These are phyloP conservation scores for Cryptosporidium sp. DNA, from an alignment of 169 alveolate genomes.

Conservation along the genomic window DNA sequence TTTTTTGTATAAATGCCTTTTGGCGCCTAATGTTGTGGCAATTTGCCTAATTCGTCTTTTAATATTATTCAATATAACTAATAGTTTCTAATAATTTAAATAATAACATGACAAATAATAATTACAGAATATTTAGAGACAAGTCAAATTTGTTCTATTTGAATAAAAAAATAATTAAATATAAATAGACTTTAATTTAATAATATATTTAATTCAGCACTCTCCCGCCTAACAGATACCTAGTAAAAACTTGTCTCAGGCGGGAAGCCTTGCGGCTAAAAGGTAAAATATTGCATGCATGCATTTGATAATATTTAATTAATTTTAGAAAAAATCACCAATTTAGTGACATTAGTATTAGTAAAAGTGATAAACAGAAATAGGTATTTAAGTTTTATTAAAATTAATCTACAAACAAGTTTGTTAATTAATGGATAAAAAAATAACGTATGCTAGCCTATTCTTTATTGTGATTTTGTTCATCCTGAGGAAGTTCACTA, in stretches of 20 bases:
- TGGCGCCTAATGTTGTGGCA: not conserved
- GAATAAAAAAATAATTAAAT: not conserved
- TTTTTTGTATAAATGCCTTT: not conserved
- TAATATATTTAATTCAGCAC: too few species aligned
- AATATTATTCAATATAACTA: not conserved
- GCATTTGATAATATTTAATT: too few species aligned
- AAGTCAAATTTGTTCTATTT: not conserved
- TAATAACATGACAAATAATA: not conserved
- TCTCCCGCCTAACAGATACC: not conserved
- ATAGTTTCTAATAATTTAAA: not conserved
- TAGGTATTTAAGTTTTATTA: not conserved
- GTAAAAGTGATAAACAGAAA: not conserved
- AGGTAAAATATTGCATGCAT: not conserved
- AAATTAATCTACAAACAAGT: not conserved
- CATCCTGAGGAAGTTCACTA: constrained; percentile 53
- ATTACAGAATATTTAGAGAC: not conserved
- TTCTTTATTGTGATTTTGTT: constrained; percentile 21
- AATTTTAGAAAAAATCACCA: too few species aligned
- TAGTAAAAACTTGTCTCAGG: constrained; percentile 2
- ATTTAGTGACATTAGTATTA: too few species aligned
- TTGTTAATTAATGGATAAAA: not conserved
- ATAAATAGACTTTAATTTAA: too few species aligned
- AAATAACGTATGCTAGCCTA: not conserved
- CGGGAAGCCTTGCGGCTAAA: not conserved
- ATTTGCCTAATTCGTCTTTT: constrained; percentile 8